Percentiles rank a stretch among this genome's conserved stretches.
phyloP scores from a whole-genome alignment of 495 filamentous ascomycete genomes.

The Lophiostoma macrostomum region DNA sequence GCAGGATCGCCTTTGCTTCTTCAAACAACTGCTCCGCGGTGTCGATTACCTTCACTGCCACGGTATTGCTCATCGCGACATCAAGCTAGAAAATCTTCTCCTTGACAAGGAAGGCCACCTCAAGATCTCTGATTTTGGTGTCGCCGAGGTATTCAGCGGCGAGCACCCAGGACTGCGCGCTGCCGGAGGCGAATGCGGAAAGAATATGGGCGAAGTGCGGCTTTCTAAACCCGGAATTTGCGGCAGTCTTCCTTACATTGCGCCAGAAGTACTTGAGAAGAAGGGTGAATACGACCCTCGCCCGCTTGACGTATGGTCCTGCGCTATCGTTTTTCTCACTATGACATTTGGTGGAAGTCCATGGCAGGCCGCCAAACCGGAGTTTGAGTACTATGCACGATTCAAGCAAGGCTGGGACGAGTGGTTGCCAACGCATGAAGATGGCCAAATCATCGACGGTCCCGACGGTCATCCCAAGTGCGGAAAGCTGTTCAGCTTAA shows the following conservation, averaged over 20 bases:
- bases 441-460: conserved; percentile 47
- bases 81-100: conserved; percentile 94
- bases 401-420: conserved; percentile 62
- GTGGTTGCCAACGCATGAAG: conserved; percentile 53
- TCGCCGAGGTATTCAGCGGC: conserved; percentile 78
- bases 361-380: conserved; percentile 57
- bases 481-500: conserved; percentile 44
- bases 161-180: conserved; percentile 66
- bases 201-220: conserved; percentile 62
- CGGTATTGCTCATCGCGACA: conserved; percentile 95
- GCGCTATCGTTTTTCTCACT: conserved; percentile 68
- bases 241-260: conserved; percentile 73
- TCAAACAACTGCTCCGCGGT: conserved; percentile 77
- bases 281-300: conserved; percentile 68
- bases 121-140: conserved; percentile 98
- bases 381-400: conserved; percentile 52
- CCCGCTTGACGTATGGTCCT: conserved; percentile 73
- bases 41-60: conserved; percentile 96
- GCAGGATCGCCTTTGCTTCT: conserved; percentile 65
- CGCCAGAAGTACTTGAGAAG: conserved; percentile 70
- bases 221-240: conserved; percentile 69
- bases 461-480: conserved; percentile 47
- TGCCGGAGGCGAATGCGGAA: conserved; percentile 62
- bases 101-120: conserved; percentile 80
- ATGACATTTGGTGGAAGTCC: conserved; percentile 62